A percentile compares a stretch with the other conserved stretches of the same genome.
These are phyloP conservation scores for Cadophora sp. DNA, from an alignment of 2,329 filamentous ascomycete species.

Conservation along the genomic window DNA sequence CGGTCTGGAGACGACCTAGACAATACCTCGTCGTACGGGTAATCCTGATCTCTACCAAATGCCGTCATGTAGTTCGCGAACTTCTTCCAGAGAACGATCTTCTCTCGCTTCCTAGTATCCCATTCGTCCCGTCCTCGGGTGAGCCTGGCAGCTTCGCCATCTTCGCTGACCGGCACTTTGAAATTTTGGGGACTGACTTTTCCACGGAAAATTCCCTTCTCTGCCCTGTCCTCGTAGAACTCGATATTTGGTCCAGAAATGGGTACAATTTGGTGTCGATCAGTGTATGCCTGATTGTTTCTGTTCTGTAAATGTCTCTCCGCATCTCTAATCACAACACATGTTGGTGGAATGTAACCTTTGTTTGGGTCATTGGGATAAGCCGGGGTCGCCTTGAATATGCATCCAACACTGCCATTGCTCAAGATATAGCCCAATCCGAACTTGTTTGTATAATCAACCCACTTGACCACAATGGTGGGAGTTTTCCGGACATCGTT, in stretches of 20 bases:
- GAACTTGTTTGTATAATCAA: conserved; percentile 88
- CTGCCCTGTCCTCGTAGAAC: conserved; percentile 76
- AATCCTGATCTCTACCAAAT: conserved; percentile 74
- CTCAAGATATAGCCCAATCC: conserved; percentile 85
- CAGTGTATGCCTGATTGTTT: conserved; percentile 59
- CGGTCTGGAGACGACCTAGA: conserved; percentile 31
- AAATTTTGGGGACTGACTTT: conserved; percentile 69
- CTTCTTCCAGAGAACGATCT: conserved; percentile 74
- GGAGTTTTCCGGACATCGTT: conserved; percentile 60
- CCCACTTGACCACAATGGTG: conserved; percentile 78
- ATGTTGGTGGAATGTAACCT: conserved; percentile 69
- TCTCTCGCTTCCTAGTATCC: conserved; percentile 70
- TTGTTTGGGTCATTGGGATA: conserved; percentile 53
- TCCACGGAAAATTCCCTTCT: conserved; percentile 67
- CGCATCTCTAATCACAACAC: conserved; percentile 74
- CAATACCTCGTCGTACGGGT: conserved; percentile 54
- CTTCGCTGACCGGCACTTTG: conserved; percentile 59
- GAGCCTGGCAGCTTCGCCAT: conserved; percentile 67
- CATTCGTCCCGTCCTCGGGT: conserved; percentile 67
- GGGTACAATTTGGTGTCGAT: conserved; percentile 67
- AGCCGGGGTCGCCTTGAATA: conserved; percentile 59
- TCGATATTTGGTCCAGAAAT: conserved; percentile 67
- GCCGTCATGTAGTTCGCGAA: conserved; percentile 78
- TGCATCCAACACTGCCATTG: conserved; percentile 80
- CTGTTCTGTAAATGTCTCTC: conserved; percentile 72